These are phyloP conservation scores for Paramecium biaurelia DNA, from an alignment of 73 alveolate species.

Conservation along the genomic window DNA sequence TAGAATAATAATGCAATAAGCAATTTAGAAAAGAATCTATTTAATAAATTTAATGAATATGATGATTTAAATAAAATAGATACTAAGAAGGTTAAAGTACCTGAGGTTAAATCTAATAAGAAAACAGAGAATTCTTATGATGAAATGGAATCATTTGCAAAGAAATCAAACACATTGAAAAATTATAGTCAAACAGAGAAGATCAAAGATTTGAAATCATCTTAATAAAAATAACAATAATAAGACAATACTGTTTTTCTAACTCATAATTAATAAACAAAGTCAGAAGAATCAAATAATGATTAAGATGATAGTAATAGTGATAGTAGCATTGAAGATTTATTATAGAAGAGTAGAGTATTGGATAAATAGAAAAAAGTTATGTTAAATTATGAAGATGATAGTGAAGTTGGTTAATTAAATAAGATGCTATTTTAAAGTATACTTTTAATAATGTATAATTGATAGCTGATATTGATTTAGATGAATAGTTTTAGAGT, in stretches of 20 bases:
- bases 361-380: background rate
- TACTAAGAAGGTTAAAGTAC: background rate
- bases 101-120: background rate
- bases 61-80: background rate
- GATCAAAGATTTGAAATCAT: background rate
- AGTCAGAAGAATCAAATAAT: background rate
- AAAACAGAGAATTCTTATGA: background rate
- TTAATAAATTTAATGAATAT: slow-evolving; percentile 17
- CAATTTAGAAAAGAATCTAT: background rate
- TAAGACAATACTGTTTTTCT: background rate
- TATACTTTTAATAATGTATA: background rate
- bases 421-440: background rate
- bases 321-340: background rate
- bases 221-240: background rate
- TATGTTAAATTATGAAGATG: background rate
- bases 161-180: background rate
- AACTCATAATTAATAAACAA: background rate
- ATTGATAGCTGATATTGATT: background rate
- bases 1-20: background rate
- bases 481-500: background rate
- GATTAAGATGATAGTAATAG: background rate
- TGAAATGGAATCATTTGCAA: background rate
- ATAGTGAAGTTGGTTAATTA: background rate
- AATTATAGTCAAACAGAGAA: background rate
- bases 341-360: background rate